A percentile compares a stretch with the other conserved stretches of the same genome.
Conservation (phyloP, 2,329 filamentous ascomycete species). For the Trichoderma sp. region DNA sequence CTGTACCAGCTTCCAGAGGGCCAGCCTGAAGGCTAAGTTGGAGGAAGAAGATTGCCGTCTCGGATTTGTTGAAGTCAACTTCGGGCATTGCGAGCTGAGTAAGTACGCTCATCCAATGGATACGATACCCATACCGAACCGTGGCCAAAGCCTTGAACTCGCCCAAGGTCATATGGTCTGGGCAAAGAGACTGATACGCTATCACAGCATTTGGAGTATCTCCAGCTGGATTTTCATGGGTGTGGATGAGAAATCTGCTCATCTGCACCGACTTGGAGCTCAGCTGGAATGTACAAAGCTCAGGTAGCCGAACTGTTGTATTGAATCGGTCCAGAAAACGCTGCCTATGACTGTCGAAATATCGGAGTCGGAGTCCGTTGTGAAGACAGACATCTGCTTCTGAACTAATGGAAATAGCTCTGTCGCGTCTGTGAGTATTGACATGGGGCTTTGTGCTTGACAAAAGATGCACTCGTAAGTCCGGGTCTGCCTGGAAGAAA, state of each 20-base stretch:
- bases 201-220: constrained; percentile 53
- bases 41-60: constrained; percentile 32
- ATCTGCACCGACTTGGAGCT: no score
- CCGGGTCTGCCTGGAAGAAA: background rate
- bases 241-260: constrained; percentile 34
- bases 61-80: constrained; percentile 54
- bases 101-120: constrained; percentile 61
- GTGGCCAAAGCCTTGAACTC: constrained; percentile 58
- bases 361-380: background rate
- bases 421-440: background rate
- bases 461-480: background rate
- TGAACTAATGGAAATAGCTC: background rate
- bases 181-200: constrained; percentile 42
- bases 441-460: no score
- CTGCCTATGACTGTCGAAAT: background rate
- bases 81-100: constrained; percentile 50
- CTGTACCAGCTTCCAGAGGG: constrained; percentile 29
- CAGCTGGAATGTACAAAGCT: no score
- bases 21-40: constrained; percentile 46
- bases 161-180: constrained; percentile 33
- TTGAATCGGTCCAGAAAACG: constrained; percentile 21
- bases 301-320: constrained; percentile 43
- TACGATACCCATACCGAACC: constrained; percentile 49
- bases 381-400: background rate
- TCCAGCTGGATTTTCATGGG: constrained; percentile 29